Percentiles rank a stretch among this genome's conserved stretches.
phyloP scores from a whole-genome alignment of 352 stramenopile genomes.

The Phytophthora uliginosa region DNA sequence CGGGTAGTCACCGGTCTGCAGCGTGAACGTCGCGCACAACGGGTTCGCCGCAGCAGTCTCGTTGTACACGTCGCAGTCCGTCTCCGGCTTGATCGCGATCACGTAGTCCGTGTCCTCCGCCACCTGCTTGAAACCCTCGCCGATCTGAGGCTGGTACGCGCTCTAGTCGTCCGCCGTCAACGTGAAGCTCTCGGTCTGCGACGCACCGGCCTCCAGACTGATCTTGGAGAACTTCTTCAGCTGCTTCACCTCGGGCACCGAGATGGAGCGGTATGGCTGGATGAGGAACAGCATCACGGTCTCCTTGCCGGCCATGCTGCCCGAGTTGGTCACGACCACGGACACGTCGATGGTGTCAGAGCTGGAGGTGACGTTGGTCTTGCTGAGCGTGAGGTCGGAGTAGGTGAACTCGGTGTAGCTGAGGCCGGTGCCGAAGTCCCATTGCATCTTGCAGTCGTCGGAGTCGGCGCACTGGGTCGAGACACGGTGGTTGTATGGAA shows the following conservation, averaged over 20 bases:
- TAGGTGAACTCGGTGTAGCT: neutral
- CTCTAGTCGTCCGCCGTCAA: neutral
- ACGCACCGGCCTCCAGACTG: neutral
- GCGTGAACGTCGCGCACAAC: slow-evolving; percentile 3
- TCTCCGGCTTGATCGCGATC: slow-evolving; percentile 2
- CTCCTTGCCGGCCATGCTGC: slow-evolving; percentile 64
- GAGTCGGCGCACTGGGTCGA: neutral
- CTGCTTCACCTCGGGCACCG: slow-evolving; percentile 81
- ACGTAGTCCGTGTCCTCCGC: slow-evolving; percentile 3
- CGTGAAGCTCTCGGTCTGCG: neutral
- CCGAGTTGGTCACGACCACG: slow-evolving; percentile 53
- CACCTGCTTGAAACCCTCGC: slow-evolving; percentile 1
- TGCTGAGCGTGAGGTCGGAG: neutral
- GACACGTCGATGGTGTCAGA: neutral
- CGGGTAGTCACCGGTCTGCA: neutral
- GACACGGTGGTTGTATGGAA: neutral
- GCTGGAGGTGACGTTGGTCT: neutral
- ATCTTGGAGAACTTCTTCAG: slow-evolving; percentile 83
- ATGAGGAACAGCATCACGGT: slow-evolving; percentile 81
- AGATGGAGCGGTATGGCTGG: slow-evolving; percentile 64
- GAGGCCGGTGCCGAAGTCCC: neutral
- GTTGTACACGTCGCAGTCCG: slow-evolving; percentile 5
- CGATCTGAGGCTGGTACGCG: slow-evolving; percentile 1
- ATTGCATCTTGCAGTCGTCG: slow-evolving; percentile 22
- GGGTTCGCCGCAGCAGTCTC: neutral